phyloP scores from a whole-genome alignment of 208 protist species.

The Acanthamoeba sp. region DNA sequence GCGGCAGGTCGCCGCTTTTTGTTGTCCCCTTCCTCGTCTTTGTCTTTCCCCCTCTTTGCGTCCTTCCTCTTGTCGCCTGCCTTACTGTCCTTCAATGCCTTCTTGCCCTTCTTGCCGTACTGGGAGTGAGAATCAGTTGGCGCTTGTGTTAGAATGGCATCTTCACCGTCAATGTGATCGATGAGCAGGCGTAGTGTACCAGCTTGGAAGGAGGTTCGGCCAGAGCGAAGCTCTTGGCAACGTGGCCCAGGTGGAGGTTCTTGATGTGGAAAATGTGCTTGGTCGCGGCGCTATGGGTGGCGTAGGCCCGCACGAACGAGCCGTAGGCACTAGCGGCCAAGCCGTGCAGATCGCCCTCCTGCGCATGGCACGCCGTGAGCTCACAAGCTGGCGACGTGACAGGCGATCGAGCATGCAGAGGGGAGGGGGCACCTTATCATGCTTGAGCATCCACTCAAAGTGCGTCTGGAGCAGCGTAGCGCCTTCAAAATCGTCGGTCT shows the following conservation, averaged over 20 bases:
- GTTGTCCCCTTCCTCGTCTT: background rate
- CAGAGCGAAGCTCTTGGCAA: conserved; percentile 95
- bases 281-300: conserved; percentile 89
- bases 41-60: background rate
- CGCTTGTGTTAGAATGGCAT: background rate
- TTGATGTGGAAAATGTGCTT: conserved; percentile 95
- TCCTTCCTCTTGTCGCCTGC: background rate
- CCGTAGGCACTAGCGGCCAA: conserved; percentile 93
- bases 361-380: background rate
- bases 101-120: conserved; percentile 28
- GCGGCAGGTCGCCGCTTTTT: background rate
- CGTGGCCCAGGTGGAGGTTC: conserved; percentile 93
- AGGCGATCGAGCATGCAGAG: background rate
- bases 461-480: conserved; percentile 39
- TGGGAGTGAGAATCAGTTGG: background rate
- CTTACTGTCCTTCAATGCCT: background rate
- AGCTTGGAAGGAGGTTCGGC: conserved; percentile 90
- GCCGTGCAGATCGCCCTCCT: conserved; percentile 70
- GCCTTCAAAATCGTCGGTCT: conserved; percentile 70
- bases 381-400: too few species aligned
- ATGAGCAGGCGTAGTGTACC: background rate
- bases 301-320: conserved; percentile 94
- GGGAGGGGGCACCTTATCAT: background rate
- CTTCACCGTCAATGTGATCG: background rate
- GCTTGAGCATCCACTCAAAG: conserved; percentile 75